Percentiles rank a stretch among this genome's conserved stretches.
phyloP scores from a whole-genome alignment of 2,329 filamentous ascomycete genomes.

The Talaromyces pinophilus region DNA sequence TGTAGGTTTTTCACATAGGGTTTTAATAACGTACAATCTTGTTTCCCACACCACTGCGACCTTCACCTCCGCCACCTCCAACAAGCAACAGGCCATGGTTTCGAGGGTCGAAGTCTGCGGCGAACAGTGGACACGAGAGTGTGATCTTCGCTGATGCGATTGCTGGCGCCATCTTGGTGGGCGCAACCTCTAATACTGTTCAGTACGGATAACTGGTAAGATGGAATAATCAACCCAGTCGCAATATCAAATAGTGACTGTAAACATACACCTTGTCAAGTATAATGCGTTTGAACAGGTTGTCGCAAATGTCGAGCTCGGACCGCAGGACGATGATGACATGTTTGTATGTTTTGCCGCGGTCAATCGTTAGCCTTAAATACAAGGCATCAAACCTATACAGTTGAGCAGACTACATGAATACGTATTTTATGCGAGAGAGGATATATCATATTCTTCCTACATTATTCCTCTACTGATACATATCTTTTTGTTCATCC shows the following conservation, averaged over 20 bases:
- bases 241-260: not conserved
- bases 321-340: constrained; percentile 6
- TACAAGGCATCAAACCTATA: not conserved
- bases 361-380: not conserved
- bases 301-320: constrained; percentile 8
- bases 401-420: not conserved
- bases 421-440: not conserved
- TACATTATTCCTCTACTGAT: constrained; percentile 1
- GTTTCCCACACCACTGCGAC: constrained; percentile 79
- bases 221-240: not conserved
- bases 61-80: constrained; percentile 82
- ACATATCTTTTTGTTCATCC: not conserved
- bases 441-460: not conserved
- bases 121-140: constrained; percentile 81
- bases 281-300: not conserved
- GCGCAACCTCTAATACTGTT: constrained; percentile 4
- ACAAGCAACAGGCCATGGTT: constrained; percentile 76
- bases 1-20: not conserved
- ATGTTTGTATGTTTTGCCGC: constrained; percentile 14
- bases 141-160: constrained; percentile 60
- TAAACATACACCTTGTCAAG: not conserved
- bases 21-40: constrained; percentile 67
- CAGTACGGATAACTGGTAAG: not conserved
- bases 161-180: constrained; percentile 40
- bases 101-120: constrained; percentile 82